A percentile compares a stretch with the other conserved stretches of the same genome.
These are phyloP conservation scores for Podosphaera fusca DNA, from an alignment of 2,329 filamentous ascomycete genomes.

Conservation along the genomic window DNA sequence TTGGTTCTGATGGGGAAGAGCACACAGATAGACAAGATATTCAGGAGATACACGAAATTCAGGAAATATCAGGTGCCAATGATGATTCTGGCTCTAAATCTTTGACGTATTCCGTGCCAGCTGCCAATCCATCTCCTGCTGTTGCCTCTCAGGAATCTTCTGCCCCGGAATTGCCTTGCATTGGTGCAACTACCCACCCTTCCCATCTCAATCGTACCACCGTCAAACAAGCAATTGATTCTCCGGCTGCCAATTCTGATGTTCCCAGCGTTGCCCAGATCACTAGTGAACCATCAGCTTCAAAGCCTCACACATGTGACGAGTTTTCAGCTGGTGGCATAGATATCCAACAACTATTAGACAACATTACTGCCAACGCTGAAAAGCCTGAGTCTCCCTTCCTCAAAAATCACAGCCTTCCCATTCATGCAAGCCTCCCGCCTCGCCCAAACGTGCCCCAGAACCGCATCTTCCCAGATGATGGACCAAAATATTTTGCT, in stretches of 20 bases:
- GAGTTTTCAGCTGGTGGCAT: slow-evolving; percentile 14
- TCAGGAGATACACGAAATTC: slow-evolving; percentile 12
- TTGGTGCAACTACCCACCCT: slow-evolving; percentile 4
- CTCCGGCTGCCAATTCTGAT: slow-evolving; percentile 1
- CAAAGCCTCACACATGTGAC: slow-evolving; percentile 9
- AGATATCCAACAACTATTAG: slow-evolving; percentile 18
- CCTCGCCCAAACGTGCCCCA: slow-evolving; percentile 16
- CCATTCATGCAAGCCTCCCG: slow-evolving; percentile 16
- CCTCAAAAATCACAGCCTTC: slow-evolving; percentile 11
- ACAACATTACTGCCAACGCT: slow-evolving; percentile 18
- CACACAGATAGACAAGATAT: slow-evolving; percentile 15
- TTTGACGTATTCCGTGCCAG: slow-evolving; percentile 9
- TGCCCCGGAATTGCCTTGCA: slow-evolving; percentile 4
- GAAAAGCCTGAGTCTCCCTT: slow-evolving; percentile 11
- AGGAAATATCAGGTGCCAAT: slow-evolving; percentile 4
- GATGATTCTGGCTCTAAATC: slow-evolving; percentile 11
- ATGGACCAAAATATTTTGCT: slow-evolving; percentile 15
- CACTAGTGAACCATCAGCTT: neutral
- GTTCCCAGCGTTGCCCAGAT: slow-evolving; percentile 1
- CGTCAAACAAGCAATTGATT: slow-evolving; percentile 1
- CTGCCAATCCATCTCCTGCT: slow-evolving; percentile 5
- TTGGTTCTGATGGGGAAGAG: slow-evolving; percentile 17
- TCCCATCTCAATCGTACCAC: slow-evolving; percentile 8
- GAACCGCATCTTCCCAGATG: slow-evolving; percentile 11
- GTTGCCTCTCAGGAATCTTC: neutral